Conservation (phyloP, 2,329 filamentous ascomycete genomes). For the Verticillium isaacii region DNA sequence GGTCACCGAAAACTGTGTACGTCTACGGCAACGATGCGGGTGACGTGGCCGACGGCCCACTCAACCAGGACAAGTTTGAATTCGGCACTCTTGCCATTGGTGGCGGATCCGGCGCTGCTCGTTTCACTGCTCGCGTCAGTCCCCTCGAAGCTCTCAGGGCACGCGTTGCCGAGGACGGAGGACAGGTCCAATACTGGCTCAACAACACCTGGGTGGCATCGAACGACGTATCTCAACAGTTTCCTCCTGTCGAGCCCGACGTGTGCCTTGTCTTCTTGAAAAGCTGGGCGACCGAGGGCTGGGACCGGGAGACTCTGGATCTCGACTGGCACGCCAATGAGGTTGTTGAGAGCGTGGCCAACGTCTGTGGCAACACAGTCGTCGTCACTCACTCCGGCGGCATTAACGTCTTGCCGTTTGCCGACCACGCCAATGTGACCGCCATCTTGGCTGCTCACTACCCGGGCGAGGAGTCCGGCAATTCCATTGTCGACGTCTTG, state of each 20-base stretch:
- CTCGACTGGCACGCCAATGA: conserved; percentile 60
- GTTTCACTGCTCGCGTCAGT: conserved; percentile 72
- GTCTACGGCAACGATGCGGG: conserved; percentile 82
- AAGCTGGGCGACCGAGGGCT: conserved; percentile 81
- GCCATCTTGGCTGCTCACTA: conserved; percentile 70
- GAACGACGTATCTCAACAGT: conserved; percentile 53
- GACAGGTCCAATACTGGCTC: conserved; percentile 60
- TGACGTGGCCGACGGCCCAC: conserved; percentile 69
- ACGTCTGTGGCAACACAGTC: conserved; percentile 2
- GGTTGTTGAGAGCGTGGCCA: conserved; percentile 1
- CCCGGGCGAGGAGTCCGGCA: conserved; percentile 73
- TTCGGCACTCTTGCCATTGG: conserved; percentile 64
- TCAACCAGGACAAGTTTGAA: conserved; percentile 36
- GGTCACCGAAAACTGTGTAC: conserved; percentile 68
- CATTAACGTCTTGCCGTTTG: not conserved
- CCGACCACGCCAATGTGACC: conserved; percentile 65
- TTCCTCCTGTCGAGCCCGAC: conserved; percentile 40
- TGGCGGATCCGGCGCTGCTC: conserved; percentile 72
- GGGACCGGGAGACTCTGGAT: conserved; percentile 48
- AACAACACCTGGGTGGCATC: conserved; percentile 59
- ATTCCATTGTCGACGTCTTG: conserved; percentile 67
- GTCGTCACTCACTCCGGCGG: conserved; percentile 5
- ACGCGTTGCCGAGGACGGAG: conserved; percentile 54
- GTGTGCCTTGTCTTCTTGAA: conserved; percentile 89
- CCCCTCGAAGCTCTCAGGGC: conserved; percentile 66